Base-by-base conservation (phyloP, 1,139 yeast genomes). In the Casaregolazyma suthepensis region DNA sequence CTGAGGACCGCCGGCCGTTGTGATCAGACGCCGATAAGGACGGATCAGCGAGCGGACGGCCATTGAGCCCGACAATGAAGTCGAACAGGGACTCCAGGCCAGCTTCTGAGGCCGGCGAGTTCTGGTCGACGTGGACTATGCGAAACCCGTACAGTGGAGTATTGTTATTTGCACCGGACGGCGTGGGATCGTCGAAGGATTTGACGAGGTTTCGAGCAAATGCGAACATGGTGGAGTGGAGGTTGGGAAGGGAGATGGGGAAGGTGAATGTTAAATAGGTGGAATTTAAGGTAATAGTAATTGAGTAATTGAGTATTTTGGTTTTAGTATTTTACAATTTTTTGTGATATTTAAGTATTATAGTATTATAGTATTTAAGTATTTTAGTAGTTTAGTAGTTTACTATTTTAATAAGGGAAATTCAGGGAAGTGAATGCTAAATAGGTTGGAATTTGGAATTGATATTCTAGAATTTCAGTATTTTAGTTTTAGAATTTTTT, bases 21-120 rank as follows among this genome's bases (percentile, higher is more conserved):
- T 26, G 31, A 31, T 44, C 44, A 3, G 43, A 4, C 20, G 45
- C 43, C 17, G 43, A 5, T 13, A 23, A 12, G n/a, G 35, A 23
- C 18, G 23, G 47, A 22, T 31, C 38, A 12, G 23, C 45, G 43
- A 69, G 73, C 50, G 86, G 87, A 59, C 81, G 85, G 50, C 87
- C 89, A 63, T 91, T 87, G 56, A 91, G 74, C 1, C 86, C 85
- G 29, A 90, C 78, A 48, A 93, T 81, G 66, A 77, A 91, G 67
- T 93, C 98, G 65, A 91, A 93, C 82, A 89, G 84, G 10, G 95
- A 78, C 68, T 89, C 95, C 23, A 93, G 67, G 4, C 84, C 86
- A 35, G 74, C 70, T 37, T 70, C 74, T 12, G 70, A 65, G 6
- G 75, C 79, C 13, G 68, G 59, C 0, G 83, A 75, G 51, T 66